These are phyloP conservation scores for Auriscalpium microsporum DNA, from an alignment of 768 basidiomycete species.

Conservation along the genomic window DNA sequence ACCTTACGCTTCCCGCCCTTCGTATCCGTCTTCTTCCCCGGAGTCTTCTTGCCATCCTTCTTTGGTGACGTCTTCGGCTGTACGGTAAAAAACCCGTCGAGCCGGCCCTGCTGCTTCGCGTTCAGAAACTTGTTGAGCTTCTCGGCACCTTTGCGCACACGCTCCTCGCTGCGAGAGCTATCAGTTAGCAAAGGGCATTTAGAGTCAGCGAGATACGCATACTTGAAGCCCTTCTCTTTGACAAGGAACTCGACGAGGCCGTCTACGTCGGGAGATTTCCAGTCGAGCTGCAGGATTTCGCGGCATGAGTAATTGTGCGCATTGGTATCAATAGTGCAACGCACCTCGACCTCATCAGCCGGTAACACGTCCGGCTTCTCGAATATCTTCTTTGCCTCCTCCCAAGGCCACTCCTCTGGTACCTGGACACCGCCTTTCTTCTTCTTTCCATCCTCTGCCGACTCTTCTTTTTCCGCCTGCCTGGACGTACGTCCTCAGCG, in stretches of 20 bases:
- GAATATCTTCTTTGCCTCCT: conserved; percentile 88
- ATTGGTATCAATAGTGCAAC: conserved; percentile 7
- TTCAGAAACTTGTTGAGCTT: conserved; percentile 82
- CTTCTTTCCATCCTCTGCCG: conserved; percentile 45
- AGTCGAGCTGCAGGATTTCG: conserved; percentile 60
- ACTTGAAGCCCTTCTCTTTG: conserved; percentile 96
- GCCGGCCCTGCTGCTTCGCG: conserved; percentile 90
- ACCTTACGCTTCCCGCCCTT: conserved; percentile 49
- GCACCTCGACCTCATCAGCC: conserved; percentile 77
- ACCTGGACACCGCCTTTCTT: conserved; percentile 71
- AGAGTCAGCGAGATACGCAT: conserved; percentile 20
- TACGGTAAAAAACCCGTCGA: conserved; percentile 91
- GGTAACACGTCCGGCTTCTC: conserved; percentile 84
- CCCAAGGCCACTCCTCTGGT: conserved; percentile 96
- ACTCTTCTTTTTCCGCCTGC: conserved; percentile 33
- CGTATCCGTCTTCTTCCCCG: conserved; percentile 25
- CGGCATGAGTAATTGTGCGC: neutral
- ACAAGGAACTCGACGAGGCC: conserved; percentile 92
- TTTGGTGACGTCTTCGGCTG: conserved; percentile 49
- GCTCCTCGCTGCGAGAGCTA: conserved; percentile 66
- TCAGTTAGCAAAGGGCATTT: neutral
- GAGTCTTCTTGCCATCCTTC: conserved; percentile 32
- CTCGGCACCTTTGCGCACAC: conserved; percentile 90
- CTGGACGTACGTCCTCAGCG: conserved; percentile 23
- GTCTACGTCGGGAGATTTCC: conserved; percentile 88